Evolutionary conservation across 441 rosid genomes (phyloP).

Genomic region (Erysimum pusillum): DNA sequence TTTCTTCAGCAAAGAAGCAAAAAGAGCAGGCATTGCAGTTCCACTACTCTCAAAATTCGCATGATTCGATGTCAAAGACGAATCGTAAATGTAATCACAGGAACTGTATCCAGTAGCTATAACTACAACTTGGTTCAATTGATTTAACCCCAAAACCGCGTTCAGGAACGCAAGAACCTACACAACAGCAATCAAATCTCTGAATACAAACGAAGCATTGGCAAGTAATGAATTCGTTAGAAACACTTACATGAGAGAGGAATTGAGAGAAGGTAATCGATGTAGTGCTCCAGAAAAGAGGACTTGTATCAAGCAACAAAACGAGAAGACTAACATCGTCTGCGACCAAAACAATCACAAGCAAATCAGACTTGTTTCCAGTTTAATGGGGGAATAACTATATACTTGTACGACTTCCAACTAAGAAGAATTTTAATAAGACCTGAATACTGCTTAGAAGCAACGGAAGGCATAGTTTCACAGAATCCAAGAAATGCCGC

Average conservation of each 20-base stretch:
- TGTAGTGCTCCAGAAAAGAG: conserved; percentile 82
- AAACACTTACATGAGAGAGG: conserved; percentile 72
- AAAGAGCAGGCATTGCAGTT: conserved; percentile 61
- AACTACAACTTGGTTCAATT: conserved; percentile 85
- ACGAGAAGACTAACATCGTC: conserved; percentile 90
- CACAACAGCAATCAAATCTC: neutral
- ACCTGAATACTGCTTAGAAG: conserved; percentile 84
- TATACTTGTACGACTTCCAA: neutral
- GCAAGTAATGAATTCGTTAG: neutral
- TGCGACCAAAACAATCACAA: conserved; percentile 45
- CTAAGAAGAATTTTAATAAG: neutral
- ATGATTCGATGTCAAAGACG: conserved; percentile 53
- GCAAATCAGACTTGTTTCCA: neutral
- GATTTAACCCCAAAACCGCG: conserved; percentile 75
- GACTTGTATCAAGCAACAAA: conserved; percentile 82
- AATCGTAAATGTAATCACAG: conserved; percentile 84
- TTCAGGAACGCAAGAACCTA: conserved; percentile 91
- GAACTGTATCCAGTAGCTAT: conserved; percentile 89
- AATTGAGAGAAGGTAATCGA: conserved; percentile 77
- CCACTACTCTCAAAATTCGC: conserved; percentile 59
- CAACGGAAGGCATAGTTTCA: conserved; percentile 65
- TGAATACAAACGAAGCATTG: conserved; percentile 4
- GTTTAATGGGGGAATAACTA: neutral
- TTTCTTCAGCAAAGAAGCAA: conserved; percentile 62
- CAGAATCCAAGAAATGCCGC: conserved; percentile 9